Conservation (phyloP, 2,329 filamentous ascomycete species). For the Diaporthe eres region DNA sequence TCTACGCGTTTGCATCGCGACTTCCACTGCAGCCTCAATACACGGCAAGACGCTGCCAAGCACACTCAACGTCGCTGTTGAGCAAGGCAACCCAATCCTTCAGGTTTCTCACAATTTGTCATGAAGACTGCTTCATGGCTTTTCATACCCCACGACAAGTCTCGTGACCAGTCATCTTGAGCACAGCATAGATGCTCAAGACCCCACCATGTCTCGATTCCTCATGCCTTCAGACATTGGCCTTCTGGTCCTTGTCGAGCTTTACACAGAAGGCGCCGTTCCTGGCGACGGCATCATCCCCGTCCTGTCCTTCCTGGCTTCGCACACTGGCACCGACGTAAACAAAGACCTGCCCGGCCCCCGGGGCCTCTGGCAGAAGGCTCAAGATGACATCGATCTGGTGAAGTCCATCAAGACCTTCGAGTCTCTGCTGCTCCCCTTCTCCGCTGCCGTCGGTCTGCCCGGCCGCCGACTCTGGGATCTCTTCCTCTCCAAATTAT, state of each 20-base stretch:
- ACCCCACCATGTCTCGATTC: conserved; percentile 77
- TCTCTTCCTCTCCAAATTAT: conserved; percentile 83
- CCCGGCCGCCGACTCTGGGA: conserved; percentile 92
- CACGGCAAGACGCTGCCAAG: neutral
- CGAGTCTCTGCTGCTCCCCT: conserved; percentile 68
- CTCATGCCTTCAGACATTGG: conserved; percentile 92
- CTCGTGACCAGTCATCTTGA: neutral
- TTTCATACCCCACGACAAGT: neutral
- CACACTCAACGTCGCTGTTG: neutral
- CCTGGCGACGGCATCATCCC: conserved; percentile 57
- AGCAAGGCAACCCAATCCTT: neutral
- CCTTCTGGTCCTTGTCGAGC: conserved; percentile 82
- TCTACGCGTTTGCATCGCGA: conserved; percentile 28
- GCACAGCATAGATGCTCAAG: conserved; percentile 6
- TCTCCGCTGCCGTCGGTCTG: conserved; percentile 68
- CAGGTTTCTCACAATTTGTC: neutral
- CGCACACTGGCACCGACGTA: conserved; percentile 58
- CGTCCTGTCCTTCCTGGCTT: conserved; percentile 57
- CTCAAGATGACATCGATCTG: conserved; percentile 65
- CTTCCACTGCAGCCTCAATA: conserved; percentile 12
- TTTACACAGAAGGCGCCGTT: conserved; percentile 80
- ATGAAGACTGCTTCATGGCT: conserved; percentile 13
- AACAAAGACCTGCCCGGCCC: conserved; percentile 45
- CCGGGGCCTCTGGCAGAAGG: conserved; percentile 61
- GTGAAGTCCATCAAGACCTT: conserved; percentile 71